Percentiles rank a stretch among this genome's conserved stretches.
Conservation (phyloP, 768 basidiomycete species). For the Tremella yokohamensis region DNA sequence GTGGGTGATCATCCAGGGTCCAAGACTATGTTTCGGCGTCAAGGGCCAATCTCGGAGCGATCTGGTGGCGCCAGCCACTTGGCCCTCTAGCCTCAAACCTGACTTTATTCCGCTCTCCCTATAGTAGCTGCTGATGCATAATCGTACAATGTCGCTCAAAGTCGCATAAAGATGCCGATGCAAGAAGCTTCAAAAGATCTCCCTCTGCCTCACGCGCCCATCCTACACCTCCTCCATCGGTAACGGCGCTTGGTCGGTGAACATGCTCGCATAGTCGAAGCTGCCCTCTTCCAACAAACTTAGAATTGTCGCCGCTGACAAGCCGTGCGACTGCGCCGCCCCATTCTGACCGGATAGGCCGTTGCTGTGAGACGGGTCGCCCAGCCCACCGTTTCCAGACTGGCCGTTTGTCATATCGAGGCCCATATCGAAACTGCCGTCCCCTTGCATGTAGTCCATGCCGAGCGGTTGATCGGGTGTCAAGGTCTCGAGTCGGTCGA, state of each 20-base stretch:
- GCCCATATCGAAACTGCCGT: not conserved
- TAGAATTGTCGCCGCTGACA: constrained; percentile 49
- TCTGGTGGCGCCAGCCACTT: too few species aligned
- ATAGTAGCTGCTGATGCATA: too few species aligned
- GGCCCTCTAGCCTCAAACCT: too few species aligned
- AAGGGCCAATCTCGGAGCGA: too few species aligned
- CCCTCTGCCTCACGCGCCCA: not conserved
- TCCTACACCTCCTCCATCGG: constrained; percentile 12
- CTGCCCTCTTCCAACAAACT: constrained; percentile 48
- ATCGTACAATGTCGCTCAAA: too few species aligned
- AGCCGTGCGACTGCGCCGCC: constrained; percentile 5
- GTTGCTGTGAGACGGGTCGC: not conserved
- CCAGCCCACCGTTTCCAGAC: too few species aligned
- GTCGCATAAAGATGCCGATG: too few species aligned
- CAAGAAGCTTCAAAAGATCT: not conserved
- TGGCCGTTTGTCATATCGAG: too few species aligned
- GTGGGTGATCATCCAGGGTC: too few species aligned
- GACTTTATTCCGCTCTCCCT: too few species aligned
- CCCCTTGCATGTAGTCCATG: constrained; percentile 24
- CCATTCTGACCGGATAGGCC: not conserved
- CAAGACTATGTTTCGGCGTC: too few species aligned
- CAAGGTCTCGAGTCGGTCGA: constrained; percentile 37
- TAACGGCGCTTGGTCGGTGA: constrained; percentile 43
- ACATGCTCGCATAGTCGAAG: constrained; percentile 46
- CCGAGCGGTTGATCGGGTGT: constrained; percentile 25